These are phyloP conservation scores for Pyricularia pennisetigena DNA, from an alignment of 2,329 filamentous ascomycete genomes.

Conservation along the genomic window DNA sequence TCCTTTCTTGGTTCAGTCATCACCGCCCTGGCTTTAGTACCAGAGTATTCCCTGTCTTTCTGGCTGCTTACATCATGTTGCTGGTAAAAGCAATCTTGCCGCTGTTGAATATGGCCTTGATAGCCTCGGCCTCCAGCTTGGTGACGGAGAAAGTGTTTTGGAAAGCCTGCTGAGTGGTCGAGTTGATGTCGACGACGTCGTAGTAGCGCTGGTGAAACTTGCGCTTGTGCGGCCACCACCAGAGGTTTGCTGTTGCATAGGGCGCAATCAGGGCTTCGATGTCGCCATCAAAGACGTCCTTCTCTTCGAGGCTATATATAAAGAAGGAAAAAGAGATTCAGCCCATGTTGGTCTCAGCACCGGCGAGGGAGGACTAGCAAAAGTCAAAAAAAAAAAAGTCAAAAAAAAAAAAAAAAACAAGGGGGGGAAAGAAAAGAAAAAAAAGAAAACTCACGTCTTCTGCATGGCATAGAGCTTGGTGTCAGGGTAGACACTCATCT, in stretches of 20 bases:
- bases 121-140: constrained; percentile 28
- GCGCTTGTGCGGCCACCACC: constrained; percentile 41
- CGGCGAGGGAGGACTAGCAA: too few relatives aligned
- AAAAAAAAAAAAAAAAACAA: too few relatives aligned
- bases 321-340: neutral
- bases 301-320: constrained; percentile 28
- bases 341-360: too few relatives aligned
- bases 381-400: constrained; percentile 1
- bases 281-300: constrained; percentile 36
- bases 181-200: constrained; percentile 29
- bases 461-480: constrained; percentile 41
- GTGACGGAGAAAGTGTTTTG: constrained; percentile 42
- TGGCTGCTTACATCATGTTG: constrained; percentile 27
- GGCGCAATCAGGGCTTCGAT: constrained; percentile 38
- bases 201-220: constrained; percentile 46
- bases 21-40: too few relatives aligned
- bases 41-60: too few relatives aligned
- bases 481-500: constrained; percentile 38
- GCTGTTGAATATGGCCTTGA: constrained; percentile 31
- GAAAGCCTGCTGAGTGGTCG: constrained; percentile 34
- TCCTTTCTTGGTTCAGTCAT: neutral
- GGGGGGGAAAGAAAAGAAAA: neutral
- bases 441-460: constrained; percentile 26
- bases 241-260: constrained; percentile 40
- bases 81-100: constrained; percentile 35